Percentiles rank a stretch among this genome's conserved stretches.
phyloP scores from a whole-genome alignment of 768 basidiomycete species.

The Rhodotorula sphaerocarpa region DNA sequence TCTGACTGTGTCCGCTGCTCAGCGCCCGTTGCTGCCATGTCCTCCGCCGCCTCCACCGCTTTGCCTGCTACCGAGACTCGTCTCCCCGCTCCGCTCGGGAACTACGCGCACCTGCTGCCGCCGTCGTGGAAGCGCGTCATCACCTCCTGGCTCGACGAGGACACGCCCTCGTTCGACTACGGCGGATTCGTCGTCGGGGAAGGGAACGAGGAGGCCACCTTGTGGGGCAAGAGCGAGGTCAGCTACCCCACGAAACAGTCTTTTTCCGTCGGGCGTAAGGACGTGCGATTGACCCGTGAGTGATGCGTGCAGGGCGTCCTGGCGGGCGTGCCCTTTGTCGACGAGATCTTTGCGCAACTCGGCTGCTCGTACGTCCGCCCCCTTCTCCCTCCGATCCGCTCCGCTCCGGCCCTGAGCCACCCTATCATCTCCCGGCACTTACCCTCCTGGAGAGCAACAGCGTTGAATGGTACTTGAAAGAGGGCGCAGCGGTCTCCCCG shows the following conservation, averaged over 20 bases:
- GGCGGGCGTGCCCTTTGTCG: conserved; percentile 91
- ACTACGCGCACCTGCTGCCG: conserved; percentile 63
- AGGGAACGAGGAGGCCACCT: conserved; percentile 69
- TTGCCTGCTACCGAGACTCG: no score
- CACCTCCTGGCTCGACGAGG: conserved; percentile 75
- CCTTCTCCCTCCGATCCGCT: not conserved
- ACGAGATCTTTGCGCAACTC: conserved; percentile 79
- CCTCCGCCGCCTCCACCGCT: not conserved
- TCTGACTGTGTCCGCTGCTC: no score
- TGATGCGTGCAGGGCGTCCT: conserved; percentile 52
- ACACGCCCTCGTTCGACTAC: conserved; percentile 92
- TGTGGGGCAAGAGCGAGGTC: conserved; percentile 79
- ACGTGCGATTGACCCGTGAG: not conserved
- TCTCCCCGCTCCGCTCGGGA: conserved; percentile 27
- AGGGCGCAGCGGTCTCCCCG: conserved; percentile 73
- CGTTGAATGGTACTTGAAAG: conserved; percentile 85
- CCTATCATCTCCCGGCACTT: not conserved
- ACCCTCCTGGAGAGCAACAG: conserved; percentile 47
- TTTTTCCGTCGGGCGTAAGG: not conserved
- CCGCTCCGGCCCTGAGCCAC: not conserved
- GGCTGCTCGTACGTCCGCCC: conserved; percentile 68
- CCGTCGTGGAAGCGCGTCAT: conserved; percentile 85
- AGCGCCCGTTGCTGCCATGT: not conserved
- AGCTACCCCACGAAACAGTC: conserved; percentile 42
- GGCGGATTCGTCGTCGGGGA: conserved; percentile 96